phyloP scores from a whole-genome alignment of 2,329 filamentous ascomycete species.

The Alternaria triticimaculans region DNA sequence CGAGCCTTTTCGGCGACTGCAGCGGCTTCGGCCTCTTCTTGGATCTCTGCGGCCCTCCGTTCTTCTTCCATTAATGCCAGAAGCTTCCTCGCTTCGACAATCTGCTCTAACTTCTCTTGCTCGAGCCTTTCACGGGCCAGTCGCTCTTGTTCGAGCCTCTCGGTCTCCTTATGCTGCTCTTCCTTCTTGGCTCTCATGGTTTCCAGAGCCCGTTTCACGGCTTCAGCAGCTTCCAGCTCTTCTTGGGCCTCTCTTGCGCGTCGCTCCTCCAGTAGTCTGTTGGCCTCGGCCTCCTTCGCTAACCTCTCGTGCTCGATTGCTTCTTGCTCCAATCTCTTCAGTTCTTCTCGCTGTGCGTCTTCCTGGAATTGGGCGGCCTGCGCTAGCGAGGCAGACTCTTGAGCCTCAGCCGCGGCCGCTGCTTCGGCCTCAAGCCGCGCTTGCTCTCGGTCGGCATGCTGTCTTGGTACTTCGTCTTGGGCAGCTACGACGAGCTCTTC shows the following conservation, averaged over 20 bases:
- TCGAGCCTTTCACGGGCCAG: conserved; percentile 10
- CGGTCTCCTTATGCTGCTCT: neutral
- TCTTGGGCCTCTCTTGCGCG: conserved; percentile 1
- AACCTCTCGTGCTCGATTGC: conserved; percentile 4
- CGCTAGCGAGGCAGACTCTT: neutral
- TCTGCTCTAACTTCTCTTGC: conserved; percentile 11
- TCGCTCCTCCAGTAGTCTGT: neutral
- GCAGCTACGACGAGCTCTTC: neutral
- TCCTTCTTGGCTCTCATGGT: neutral
- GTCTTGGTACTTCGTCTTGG: neutral
- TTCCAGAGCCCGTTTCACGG: neutral
- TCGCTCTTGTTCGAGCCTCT: conserved; percentile 4
- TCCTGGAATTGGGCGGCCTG: neutral
- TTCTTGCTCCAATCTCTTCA: conserved; percentile 10
- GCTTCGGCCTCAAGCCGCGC: conserved; percentile 5
- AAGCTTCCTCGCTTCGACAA: conserved; percentile 12
- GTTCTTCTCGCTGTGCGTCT: neutral
- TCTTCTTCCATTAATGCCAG: conserved; percentile 12
- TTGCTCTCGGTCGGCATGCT: neutral
- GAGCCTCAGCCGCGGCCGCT: neutral
- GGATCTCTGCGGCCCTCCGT: conserved; percentile 2
- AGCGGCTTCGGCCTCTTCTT: conserved; percentile 8
- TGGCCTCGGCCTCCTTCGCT: conserved; percentile 10
- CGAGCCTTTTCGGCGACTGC: conserved; percentile 9
- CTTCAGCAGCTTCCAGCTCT: conserved; percentile 6